Evolutionary conservation across 2,329 filamentous ascomycete genomes (phyloP).

Genomic region (Ophiostoma sp.): DNA sequence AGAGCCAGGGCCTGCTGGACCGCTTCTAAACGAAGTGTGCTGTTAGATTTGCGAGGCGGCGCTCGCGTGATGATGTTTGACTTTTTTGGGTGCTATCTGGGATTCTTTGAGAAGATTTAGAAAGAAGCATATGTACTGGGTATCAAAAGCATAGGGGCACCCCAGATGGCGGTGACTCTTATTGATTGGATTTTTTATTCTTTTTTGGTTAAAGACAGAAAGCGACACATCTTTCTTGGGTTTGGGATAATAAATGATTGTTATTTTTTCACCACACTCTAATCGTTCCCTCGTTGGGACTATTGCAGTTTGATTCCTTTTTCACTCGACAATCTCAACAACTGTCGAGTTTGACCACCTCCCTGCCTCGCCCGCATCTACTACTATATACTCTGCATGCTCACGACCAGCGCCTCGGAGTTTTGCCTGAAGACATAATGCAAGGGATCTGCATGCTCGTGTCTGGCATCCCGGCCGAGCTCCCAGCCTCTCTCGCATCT

Average conservation of each 20-base stretch:
- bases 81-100: background rate
- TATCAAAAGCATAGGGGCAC: slow-evolving; percentile 6
- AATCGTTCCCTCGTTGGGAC: background rate
- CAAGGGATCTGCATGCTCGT: background rate
- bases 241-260: background rate
- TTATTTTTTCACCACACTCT: background rate
- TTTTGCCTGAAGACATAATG: background rate
- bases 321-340: background rate
- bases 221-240: background rate
- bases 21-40: slow-evolving; percentile 42
- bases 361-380: background rate
- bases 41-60: background rate
- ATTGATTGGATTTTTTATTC: background rate
- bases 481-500: background rate
- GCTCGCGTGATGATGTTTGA: background rate
- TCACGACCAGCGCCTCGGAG: background rate
- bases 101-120: background rate
- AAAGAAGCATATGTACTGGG: slow-evolving; percentile 8
- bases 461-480: background rate
- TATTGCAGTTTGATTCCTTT: background rate
- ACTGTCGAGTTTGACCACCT: too few species aligned
- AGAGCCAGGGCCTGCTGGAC: slow-evolving; percentile 84
- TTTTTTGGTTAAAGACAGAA: background rate
- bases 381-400: background rate
- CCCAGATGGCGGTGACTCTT: background rate